Evolutionary conservation across 805 yeast genomes (phyloP).

Genomic region (Kluyveromyces lactis): DNA sequence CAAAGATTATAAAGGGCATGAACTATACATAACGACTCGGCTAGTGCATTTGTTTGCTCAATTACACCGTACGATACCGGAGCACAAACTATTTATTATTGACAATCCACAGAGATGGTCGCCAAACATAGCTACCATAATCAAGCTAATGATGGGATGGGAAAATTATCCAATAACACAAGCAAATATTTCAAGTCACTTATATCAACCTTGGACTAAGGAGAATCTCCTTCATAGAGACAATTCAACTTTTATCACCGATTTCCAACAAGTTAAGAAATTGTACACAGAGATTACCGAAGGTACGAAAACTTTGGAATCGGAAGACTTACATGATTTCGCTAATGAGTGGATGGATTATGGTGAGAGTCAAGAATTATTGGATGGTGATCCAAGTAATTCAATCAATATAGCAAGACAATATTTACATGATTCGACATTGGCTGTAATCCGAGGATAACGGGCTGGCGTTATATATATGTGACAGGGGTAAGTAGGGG

Average conservation of each 20-base stretch:
- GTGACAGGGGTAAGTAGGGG: too few species aligned
- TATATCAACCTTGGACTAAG: not conserved
- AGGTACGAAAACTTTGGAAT: constrained; percentile 11
- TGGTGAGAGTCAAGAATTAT: constrained; percentile 5
- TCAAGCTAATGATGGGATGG: constrained; percentile 6
- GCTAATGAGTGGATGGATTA: constrained; percentile 20
- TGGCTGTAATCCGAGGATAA: constrained; percentile 1
- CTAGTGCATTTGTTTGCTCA: constrained; percentile 20
- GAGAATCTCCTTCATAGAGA: not conserved
- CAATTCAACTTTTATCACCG: constrained; percentile 9
- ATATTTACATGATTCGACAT: not conserved
- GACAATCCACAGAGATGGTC: constrained; percentile 18
- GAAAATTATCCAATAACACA: not conserved
- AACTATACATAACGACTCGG: constrained; percentile 21
- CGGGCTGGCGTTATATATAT: too few species aligned
- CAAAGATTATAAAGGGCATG: constrained; percentile 3
- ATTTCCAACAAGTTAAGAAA: constrained; percentile 15
- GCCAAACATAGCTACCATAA: constrained; percentile 9
- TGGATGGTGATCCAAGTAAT: not conserved
- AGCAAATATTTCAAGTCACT: constrained; percentile 1
- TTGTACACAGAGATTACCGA: constrained; percentile 16
- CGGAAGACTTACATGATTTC: constrained; percentile 16
- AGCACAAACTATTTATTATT: constrained; percentile 20
- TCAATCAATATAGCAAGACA: not conserved
- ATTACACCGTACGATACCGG: constrained; percentile 18